Evolutionary conservation across 2,329 filamentous ascomycete genomes (phyloP), one percentile per base, ranked within the genome.

Genomic region (Phoma sp.): DNA sequence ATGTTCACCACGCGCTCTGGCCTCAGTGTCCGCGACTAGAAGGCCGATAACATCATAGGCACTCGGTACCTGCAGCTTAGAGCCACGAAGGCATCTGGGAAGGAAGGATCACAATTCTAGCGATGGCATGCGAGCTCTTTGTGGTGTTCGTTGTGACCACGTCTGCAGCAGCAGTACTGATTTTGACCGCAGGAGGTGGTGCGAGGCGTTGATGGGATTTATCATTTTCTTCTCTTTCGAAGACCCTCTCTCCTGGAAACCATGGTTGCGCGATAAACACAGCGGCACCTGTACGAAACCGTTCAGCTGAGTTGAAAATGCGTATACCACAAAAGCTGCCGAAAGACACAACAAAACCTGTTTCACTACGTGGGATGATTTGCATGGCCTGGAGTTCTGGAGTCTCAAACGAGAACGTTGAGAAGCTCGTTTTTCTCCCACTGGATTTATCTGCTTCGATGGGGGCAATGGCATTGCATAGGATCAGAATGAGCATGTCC

Each of bases 1-100:
- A 94, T 99, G 92, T 99, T 96, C 76, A 98, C 94, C 35, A 90
- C 91, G 74, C 82, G 90, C 55, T 92, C 89, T 15, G 90, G 89
- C 50, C 87, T 91, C 53, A 87, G 86, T 38, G 85, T 92, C 61
- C 84, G 89, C 50, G 73, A 75, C 55, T 74, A 73, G 57, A 35
- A 22, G 46, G 17, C 32, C 8, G 39, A 21, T 27, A 17, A 12
- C 7, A 19, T 41, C 4, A 9, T 17, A 1, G 9, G 39, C 39
- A 8, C 17, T 25, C 29, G 24, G 13, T 29, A 12, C 9, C n/a
- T 41, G 25, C 39, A 41, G 25, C 15, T 8, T 12, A 31, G n/a
- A 31, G 39, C 3, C 19, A 10, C 39, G 8, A 31, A 15, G 1
- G 21, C 13, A 27, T 31, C 29, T 31, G 10, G 29, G 12, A 31